Evolutionary conservation across 2,329 filamentous ascomycete genomes (phyloP), one percentile per base, ranked within the genome.

Genomic region (Ophiocordyceps camponoti-rufipedis): DNA sequence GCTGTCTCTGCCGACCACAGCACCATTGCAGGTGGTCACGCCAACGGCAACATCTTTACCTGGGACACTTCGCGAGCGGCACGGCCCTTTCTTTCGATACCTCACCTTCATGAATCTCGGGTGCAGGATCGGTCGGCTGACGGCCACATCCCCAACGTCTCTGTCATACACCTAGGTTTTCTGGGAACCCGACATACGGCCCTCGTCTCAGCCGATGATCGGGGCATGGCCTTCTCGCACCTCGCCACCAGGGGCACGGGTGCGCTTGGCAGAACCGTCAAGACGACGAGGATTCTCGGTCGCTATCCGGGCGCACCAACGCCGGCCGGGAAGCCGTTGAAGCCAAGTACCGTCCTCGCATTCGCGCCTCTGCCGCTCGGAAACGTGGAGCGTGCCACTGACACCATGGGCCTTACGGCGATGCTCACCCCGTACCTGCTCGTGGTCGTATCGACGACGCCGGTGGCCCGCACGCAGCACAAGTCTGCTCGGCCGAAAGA

Each of bases 151-250:
- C 72, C 78, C 6, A 82, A 82, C 48, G 78, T 80, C 31, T 74
- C 85, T 3, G 77, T 98, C 41, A 78, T 91, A 7, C 88, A 98
- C 61, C 64, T 98, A n/a, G 91, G 89, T 0, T 98, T 98, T 58
- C 69, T 98, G 6, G 91, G 89, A 8, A 95, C 85, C 3, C 75
- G 93, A 48, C 88, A 91, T 55, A 98, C 91, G 13, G 91, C 93
- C 4, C 70, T 98, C 5, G 88, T 96, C 11, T 98, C 91, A 4
- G 91, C 91, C 2, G 88, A 98, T 62, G 85, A 94, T 55, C 78
- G 78, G 43, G 91, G 93, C 18, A 98, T 98, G 93, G 89, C 91
- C 0, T 98, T 98, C 60, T 95, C 91, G 3, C 93, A 98, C 62
- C 73, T 98, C 10, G 93, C 91, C 10, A 94, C 86, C 10, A 74